Conservation (phyloP, 306 rosid species). For the Quercus engelmannii region DNA sequence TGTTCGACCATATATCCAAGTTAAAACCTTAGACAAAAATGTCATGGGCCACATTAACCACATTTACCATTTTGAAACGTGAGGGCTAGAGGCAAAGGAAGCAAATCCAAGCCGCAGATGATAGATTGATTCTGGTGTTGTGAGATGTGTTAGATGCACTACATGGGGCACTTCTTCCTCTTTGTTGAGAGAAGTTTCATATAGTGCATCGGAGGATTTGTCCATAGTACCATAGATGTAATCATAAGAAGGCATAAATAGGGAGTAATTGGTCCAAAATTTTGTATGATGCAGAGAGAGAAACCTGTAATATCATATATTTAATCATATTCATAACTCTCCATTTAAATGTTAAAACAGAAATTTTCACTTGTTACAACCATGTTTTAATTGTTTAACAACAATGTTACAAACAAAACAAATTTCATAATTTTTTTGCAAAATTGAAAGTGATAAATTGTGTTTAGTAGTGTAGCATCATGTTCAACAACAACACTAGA, state of each 20-base stretch:
- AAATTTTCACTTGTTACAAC: too few relatives aligned
- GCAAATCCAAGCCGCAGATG: slow-evolving; percentile 28
- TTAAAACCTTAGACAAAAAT: slow-evolving; percentile 16
- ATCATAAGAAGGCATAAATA: slow-evolving; percentile 35
- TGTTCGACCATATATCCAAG: slow-evolving; percentile 19
- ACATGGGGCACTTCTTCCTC: slow-evolving; percentile 28
- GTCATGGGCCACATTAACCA: slow-evolving; percentile 39
- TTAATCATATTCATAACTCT: too few relatives aligned
- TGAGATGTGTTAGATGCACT: slow-evolving; percentile 34
- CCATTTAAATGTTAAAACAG: too few relatives aligned
- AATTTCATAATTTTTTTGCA: too few relatives aligned
- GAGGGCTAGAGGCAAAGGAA: slow-evolving; percentile 27
- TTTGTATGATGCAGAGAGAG: slow-evolving; percentile 42
- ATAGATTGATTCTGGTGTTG: slow-evolving; percentile 31
- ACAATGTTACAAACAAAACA: too few relatives aligned
- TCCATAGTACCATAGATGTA: slow-evolving; percentile 30
- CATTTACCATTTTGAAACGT: slow-evolving; percentile 23
- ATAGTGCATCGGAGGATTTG: slow-evolving; percentile 8
- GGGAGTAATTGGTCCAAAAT: slow-evolving; percentile 32
- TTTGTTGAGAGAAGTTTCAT: slow-evolving; percentile 14
- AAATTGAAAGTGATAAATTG: too few relatives aligned
- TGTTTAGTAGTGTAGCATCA: too few relatives aligned
- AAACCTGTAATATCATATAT: background rate
- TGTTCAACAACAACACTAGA: too few relatives aligned
- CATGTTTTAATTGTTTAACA: too few relatives aligned